Conservation (phyloP, 2,329 filamentous ascomycete genomes). For the Colletotrichum chlorophyti region DNA sequence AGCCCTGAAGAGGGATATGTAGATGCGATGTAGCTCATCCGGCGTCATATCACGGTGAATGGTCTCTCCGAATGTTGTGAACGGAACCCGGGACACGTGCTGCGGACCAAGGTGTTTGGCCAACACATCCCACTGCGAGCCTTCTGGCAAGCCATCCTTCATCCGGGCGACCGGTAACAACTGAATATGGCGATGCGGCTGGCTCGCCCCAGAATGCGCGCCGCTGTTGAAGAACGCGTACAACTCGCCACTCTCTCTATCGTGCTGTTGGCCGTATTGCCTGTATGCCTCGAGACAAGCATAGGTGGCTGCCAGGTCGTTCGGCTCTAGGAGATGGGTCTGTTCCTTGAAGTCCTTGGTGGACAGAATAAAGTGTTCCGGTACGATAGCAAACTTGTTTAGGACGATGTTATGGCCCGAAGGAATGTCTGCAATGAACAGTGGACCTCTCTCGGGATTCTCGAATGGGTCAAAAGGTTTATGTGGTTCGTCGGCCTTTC, state of each 20-base stretch:
- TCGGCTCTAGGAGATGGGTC: slow-evolving; percentile 65
- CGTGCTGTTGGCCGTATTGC: slow-evolving; percentile 33
- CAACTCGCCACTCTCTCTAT: slow-evolving; percentile 44
- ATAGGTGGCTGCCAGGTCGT: slow-evolving; percentile 67
- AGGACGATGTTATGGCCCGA: slow-evolving; percentile 67
- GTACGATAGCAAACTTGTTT: slow-evolving; percentile 78
- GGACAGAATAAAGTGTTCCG: slow-evolving; percentile 74
- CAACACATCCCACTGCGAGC: slow-evolving; percentile 55
- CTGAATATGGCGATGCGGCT: slow-evolving; percentile 76
- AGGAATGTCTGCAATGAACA: slow-evolving; percentile 60
- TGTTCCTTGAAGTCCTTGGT: slow-evolving; percentile 71
- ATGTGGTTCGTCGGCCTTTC: slow-evolving; percentile 34
- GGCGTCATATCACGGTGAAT: slow-evolving; percentile 43
- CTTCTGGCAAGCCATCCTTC: slow-evolving; percentile 54
- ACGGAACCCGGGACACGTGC: slow-evolving; percentile 41
- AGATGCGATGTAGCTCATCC: slow-evolving; percentile 47
- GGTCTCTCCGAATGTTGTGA: slow-evolving; percentile 50
- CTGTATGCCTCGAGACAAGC: slow-evolving; percentile 66
- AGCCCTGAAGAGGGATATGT: slow-evolving; percentile 54
- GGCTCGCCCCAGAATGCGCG: slow-evolving; percentile 71
- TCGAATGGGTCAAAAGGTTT: slow-evolving; percentile 70
- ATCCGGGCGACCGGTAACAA: slow-evolving; percentile 72
- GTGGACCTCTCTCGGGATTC: slow-evolving; percentile 58
- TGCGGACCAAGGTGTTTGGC: slow-evolving; percentile 44
- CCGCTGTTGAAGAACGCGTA: slow-evolving; percentile 78